These are phyloP conservation scores for Mycena galericulata DNA, from an alignment of 768 basidiomycete species.

Conservation along the genomic window DNA sequence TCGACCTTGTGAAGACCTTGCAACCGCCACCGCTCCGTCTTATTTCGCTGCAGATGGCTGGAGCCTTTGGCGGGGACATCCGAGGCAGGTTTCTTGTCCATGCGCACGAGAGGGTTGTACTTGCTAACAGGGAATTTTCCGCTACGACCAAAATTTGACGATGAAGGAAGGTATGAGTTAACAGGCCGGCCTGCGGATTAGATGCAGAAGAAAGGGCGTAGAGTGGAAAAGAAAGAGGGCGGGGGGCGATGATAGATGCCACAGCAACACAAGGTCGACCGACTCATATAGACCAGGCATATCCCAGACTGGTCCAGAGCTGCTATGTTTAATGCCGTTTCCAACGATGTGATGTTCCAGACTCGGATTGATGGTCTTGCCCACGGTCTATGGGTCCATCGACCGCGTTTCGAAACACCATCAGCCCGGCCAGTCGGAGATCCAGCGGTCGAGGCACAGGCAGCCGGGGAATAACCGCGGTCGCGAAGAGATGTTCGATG, in stretches of 20 bases:
- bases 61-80: slow-evolving; percentile 48
- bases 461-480: no score
- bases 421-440: no score
- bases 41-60: slow-evolving; percentile 82
- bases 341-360: slow-evolving; percentile 29
- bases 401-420: background rate
- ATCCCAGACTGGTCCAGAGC: slow-evolving; percentile 31
- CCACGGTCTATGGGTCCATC: background rate
- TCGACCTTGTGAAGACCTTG: slow-evolving; percentile 81
- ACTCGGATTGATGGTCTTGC: no score
- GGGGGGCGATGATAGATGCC: background rate
- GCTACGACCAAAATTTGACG: background rate
- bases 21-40: slow-evolving; percentile 83
- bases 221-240: no score
- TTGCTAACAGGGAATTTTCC: slow-evolving; percentile 11
- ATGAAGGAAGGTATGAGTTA: slow-evolving; percentile 18
- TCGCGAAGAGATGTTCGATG: no score
- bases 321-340: slow-evolving; percentile 12
- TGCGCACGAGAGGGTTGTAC: slow-evolving; percentile 56
- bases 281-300: slow-evolving; percentile 27
- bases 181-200: slow-evolving; percentile 30
- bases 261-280: background rate
- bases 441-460: background rate
- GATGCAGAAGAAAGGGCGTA: background rate
- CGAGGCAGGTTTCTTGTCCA: slow-evolving; percentile 51